Base-by-base conservation (phyloP, 306 rosid genomes). In the Rubus idaeus region DNA sequence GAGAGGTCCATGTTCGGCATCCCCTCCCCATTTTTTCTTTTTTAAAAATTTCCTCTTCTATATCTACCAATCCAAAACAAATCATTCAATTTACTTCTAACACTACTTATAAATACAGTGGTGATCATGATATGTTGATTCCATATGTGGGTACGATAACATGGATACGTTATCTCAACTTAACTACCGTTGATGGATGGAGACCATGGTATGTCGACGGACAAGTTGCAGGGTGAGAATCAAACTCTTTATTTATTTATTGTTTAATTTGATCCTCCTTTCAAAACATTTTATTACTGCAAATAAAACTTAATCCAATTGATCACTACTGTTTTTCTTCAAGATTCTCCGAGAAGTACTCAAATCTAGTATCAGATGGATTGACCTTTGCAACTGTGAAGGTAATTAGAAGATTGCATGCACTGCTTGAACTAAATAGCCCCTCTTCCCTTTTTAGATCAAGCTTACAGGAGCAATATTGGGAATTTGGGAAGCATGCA, bases 351-450 rank as follows among this genome's bases (percentile, higher is more conserved):
- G 35, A 56, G 62, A 56, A 56, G 62, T 56, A 56, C 5, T 4
- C 30, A 8, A 56, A 56, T 56, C 0, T 20, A 56, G 62, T 56
- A 8, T 56, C 62, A 20, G 62, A 70, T 20, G 51, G 75, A 23
- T 67, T 78, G 40, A 70, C 81, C 2, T 78, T 44, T 70, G 76
- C 71, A 4, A 70, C 71, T n/a, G 76, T 78, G 55, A 77, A 77
- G 80, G 80, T 18, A 46, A 63, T 14, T 35, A 17, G n/a, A 16
- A 13, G 56, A 51, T 23, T 23, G 26, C 26, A 30, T 30, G 35
- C 35, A 30, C 35, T 30, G 1, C 35, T 30, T 30, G 35, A 30
- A n/a, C 56, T 16, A 51, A 14, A 0, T 16, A 16, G 20, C 56
- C 11, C 14, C 14, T 46, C 8, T 46, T 46, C 10, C 9, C 9